These are phyloP conservation scores for Ascobolus immersus DNA, from an alignment of 495 filamentous ascomycete species.

Conservation along the genomic window DNA sequence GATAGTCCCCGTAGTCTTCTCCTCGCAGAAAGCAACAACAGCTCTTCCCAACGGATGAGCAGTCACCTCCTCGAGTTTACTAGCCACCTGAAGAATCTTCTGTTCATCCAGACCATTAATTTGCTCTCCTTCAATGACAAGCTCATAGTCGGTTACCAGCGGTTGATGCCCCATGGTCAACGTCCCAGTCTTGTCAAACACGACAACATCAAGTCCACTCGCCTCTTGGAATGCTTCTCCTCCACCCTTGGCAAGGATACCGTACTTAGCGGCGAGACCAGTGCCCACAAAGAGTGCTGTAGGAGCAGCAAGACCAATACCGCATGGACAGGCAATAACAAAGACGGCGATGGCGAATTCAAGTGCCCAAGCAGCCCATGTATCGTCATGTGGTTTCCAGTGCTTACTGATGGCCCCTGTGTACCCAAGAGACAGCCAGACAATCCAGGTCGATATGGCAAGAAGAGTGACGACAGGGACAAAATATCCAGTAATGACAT, in stretches of 20 bases:
- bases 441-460: constrained; percentile 56
- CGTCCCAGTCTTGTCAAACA: constrained; percentile 94
- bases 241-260: constrained; percentile 83
- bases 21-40: constrained; percentile 39
- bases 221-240: constrained; percentile 92
- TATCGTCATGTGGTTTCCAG: constrained; percentile 40
- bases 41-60: constrained; percentile 72
- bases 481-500: constrained; percentile 65
- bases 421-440: constrained; percentile 56
- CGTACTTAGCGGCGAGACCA: constrained; percentile 63
- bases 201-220: constrained; percentile 56
- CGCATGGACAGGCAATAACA: constrained; percentile 85
- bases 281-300: constrained; percentile 83
- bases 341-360: constrained; percentile 89
- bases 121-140: constrained; percentile 22
- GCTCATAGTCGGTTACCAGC: constrained; percentile 44
- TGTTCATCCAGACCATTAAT: constrained; percentile 9
- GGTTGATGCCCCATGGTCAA: constrained; percentile 66
- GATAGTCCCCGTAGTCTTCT: constrained; percentile 16
- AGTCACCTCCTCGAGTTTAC: constrained; percentile 53
- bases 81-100: constrained; percentile 22
- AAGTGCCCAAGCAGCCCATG: constrained; percentile 69
- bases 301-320: constrained; percentile 72
- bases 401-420: constrained; percentile 37
- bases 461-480: constrained; percentile 64